Base-by-base conservation (phyloP, 2,329 filamentous ascomycete genomes). In the Pseudocercospora fuligena region DNA sequence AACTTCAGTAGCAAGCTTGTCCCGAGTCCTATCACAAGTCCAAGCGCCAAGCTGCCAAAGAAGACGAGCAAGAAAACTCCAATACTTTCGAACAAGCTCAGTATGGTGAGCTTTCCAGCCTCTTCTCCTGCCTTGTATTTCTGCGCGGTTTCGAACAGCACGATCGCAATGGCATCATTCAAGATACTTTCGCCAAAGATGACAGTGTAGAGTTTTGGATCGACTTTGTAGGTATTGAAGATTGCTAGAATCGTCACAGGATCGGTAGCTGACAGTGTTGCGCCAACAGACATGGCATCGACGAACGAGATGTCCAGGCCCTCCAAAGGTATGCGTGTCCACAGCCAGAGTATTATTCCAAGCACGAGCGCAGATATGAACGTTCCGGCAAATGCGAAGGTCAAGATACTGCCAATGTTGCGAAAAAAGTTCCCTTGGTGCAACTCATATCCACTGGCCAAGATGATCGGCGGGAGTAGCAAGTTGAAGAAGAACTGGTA, bases 401-500 rank as follows among this genome's bases (percentile, higher is more conserved):
- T 98, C 72, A 99, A 84, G 74, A 99, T 99, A 6, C 93, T 96
- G 69, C 95, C 94, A 68, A 98, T 97, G 76, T 99, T 97, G 71
- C 94, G 91, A 82, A 99, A 99, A 86, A 99, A 99, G 82, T 99
- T 99, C 73, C 92, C 94, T 82, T 99, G 95, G 79, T 99, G 95
- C 68, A 99, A 82, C 81, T 99, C 95, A 82, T 98, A 99, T 63
- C 95, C 95, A 16, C 94, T 97, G 16, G 94, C 94, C 29, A 99
- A 86, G 78, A 99, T 99, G 78, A 99, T 99, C 64, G 95, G 95
- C 43, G 95, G 95, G n/a, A 99, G 91, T 12, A 99, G 88, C 54
- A 99, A 88, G 80, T 99, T 99, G 86, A 99, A 99, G 85, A 99
- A 99, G 84, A 98, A 97, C 78, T 98, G 94, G 79, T 97, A 97